phyloP scores from a whole-genome alignment of 257 asterid species.

The Prunella vulgaris region DNA sequence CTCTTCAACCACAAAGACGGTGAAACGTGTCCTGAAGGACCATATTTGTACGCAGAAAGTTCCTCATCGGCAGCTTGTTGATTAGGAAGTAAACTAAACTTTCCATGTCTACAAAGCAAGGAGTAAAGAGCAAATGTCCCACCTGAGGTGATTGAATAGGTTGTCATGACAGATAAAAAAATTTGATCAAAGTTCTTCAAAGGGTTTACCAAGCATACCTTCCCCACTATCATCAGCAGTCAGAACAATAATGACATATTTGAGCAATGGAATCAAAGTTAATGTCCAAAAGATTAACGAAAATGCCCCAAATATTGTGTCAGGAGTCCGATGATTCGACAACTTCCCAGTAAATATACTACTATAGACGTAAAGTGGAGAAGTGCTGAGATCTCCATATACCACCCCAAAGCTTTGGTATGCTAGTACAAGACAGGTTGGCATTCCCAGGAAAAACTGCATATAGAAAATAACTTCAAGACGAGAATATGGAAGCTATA shows the following conservation, averaged over 20 bases:
- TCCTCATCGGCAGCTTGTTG: slow-evolving; percentile 99
- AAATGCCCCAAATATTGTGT: slow-evolving; percentile 82
- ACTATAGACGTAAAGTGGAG: slow-evolving; percentile 85
- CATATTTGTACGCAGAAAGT: slow-evolving; percentile 76
- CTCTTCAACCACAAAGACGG: slow-evolving; percentile 55
- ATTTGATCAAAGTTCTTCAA: not conserved
- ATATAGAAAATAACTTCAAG: slow-evolving; percentile 23
- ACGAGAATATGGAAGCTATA: not conserved
- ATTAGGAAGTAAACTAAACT: slow-evolving; percentile 90
- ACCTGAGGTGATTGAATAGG: slow-evolving; percentile 46
- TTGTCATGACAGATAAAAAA: slow-evolving; percentile 26
- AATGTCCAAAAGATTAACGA: slow-evolving; percentile 94
- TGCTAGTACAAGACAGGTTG: slow-evolving; percentile 58
- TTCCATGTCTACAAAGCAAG: slow-evolving; percentile 90
- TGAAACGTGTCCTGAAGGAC: slow-evolving; percentile 53
- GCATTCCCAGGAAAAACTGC: slow-evolving; percentile 58
- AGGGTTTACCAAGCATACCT: slow-evolving; percentile 44
- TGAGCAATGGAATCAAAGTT: slow-evolving; percentile 89
- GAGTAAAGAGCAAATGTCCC: slow-evolving; percentile 97
- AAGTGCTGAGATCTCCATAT: slow-evolving; percentile 92
- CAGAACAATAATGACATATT: slow-evolving; percentile 57
- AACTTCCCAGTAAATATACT: slow-evolving; percentile 66
- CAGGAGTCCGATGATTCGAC: slow-evolving; percentile 52
- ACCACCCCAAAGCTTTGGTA: slow-evolving; percentile 98
- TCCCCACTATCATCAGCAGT: slow-evolving; percentile 93